phyloP scores from a whole-genome alignment of 2,329 filamentous ascomycete species.

The Aspergillaceae sp. region DNA sequence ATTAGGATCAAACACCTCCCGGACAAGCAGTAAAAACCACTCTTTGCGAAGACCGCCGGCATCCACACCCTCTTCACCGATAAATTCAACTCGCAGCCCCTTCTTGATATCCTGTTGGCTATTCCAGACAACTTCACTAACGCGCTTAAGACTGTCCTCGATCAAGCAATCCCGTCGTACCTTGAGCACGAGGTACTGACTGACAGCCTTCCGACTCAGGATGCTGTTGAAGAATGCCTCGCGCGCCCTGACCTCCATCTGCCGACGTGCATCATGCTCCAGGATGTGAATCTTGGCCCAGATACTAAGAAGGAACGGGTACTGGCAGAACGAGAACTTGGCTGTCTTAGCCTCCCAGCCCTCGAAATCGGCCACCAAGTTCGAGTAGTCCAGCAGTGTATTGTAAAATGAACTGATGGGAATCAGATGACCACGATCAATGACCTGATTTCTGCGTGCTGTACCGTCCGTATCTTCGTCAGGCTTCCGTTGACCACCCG shows the following conservation, averaged over 20 bases:
- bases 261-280: slow-evolving; percentile 75
- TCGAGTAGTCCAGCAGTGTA: slow-evolving; percentile 74
- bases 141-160: slow-evolving; percentile 75
- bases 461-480: slow-evolving; percentile 28
- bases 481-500: slow-evolving; percentile 28
- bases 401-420: slow-evolving; percentile 83
- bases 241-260: slow-evolving; percentile 81
- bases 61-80: slow-evolving; percentile 84
- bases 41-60: slow-evolving; percentile 84
- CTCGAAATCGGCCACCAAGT: slow-evolving; percentile 78
- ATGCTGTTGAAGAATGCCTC: slow-evolving; percentile 90
- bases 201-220: slow-evolving; percentile 62
- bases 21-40: slow-evolving; percentile 81
- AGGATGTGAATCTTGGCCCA: slow-evolving; percentile 87
- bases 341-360: slow-evolving; percentile 68
- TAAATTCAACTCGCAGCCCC: slow-evolving; percentile 73
- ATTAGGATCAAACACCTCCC: slow-evolving; percentile 84
- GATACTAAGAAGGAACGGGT: slow-evolving; percentile 84
- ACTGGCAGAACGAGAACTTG: slow-evolving; percentile 84
- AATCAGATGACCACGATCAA: slow-evolving; percentile 56
- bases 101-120: slow-evolving; percentile 84
- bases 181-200: slow-evolving; percentile 67
- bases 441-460: slow-evolving; percentile 36
- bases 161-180: slow-evolving; percentile 78
- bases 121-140: slow-evolving; percentile 75